Evolutionary conservation across 768 basidiomycete genomes (phyloP), one percentile per base, ranked within the genome.

Genomic region (Termitomyces sp.): DNA sequence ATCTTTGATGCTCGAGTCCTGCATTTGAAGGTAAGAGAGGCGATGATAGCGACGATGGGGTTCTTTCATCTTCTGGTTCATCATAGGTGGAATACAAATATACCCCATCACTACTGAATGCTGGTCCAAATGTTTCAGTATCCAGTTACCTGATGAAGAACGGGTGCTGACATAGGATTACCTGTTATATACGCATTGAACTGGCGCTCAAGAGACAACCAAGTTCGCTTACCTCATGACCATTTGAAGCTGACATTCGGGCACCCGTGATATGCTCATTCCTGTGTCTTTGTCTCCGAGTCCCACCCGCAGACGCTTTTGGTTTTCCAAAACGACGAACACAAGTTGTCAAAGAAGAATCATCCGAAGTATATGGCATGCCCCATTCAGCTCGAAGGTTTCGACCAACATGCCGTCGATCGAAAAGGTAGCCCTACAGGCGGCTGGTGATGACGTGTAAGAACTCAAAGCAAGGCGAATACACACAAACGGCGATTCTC

Each of bases 381-480:
- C 91, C 91, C 89, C 90, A 91, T 63, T 90, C 84, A 48, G 80
- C 81, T 55, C 74, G 69, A 43, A 91, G 70, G 33, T 76, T 71
- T 11, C 85, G 80, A 7, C 84, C 83, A 15, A 80, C 70, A 62
- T 91, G 86, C 48, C 93, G 78, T 53, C 93, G 80, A 68, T 96
- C 93, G 65, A 89, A 94, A 2, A 96, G 78, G 67, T 84, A 90
- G 1, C 85, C 90, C 87, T 91, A 66, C n/a, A 33, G 15, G 49
- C 11, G 15, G 49, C 11, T 60, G 33, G 55, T 33, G 6, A 50
- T 59, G 30, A 56, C 40, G 46, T 14, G 51, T 15, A n/a, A 21
- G 19, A 31, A 31, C 21, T 21, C 23, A 21, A 14, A 50, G 17
- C 8, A 56, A 33, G 31, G 43, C 17, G 19, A 8, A 46, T 31